Evolutionary conservation across 2,329 filamentous ascomycete genomes (phyloP), one percentile per base, ranked within the genome.

Genomic region (Dryadomyces sulphureus): DNA sequence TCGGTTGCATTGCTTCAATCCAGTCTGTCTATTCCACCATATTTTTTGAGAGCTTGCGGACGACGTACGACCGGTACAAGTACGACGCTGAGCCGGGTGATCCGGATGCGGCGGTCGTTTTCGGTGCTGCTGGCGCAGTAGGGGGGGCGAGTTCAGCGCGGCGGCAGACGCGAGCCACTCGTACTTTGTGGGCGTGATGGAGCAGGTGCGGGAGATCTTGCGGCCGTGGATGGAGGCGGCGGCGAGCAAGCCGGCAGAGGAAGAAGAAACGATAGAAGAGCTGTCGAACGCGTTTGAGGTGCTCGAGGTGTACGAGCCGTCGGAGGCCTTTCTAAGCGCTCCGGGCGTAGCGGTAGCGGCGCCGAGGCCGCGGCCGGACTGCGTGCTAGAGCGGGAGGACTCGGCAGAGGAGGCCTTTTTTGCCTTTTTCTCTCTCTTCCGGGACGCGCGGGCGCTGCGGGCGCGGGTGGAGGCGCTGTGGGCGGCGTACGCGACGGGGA

Each of bases 61-160:
- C 60, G 45, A 55, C 54, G 1, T 67, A 67, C 48, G 55, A 55
- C 19, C 57, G 60, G 46, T 67, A 67, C 53, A 67, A 65, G 48
- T 48, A 59, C n/a, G 64, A 68, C 45, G 65, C 61, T 70, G 4
- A 51, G 62, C 24, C 58, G 62, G 1, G 56, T 63, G n/a, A 69
- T 69, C 27, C n/a, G 48, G 8, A 44, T 57, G 4, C 59, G 65
- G 9, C 51, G 56, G 20, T 49, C 49, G 0, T 65, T 65, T 38
- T 49, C 54, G 1, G 16, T 19, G 12, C 0, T 47, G 52, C 9
- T 38, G 62, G 7, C 45, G 35, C 5, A 20, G 55, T 5, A 43
- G 54, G 38, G 51, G 50, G 5, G 46, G 45, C 2, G 20, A 41
- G 12, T 16, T 45, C 3, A 49, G 57, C 32, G 25, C 49, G 6